A percentile compares a stretch with the other conserved stretches of the same genome.
Conservation (phyloP, 345 rosid species). For the Gossypium herbaceum region DNA sequence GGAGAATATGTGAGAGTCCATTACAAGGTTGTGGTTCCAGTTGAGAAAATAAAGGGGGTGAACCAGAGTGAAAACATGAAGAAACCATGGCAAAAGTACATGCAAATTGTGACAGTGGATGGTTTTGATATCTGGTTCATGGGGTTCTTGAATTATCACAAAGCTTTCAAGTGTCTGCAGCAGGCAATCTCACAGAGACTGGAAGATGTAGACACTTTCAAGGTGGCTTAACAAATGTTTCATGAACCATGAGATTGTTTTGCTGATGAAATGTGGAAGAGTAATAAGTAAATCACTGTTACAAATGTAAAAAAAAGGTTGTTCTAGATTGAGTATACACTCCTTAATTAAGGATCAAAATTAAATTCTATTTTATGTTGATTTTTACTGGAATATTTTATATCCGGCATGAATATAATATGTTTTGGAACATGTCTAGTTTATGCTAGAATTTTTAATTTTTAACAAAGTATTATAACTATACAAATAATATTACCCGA, state of each 20-base stretch:
- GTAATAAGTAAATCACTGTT: background rate
- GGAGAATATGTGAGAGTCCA: conserved; percentile 39
- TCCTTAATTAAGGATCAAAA: background rate
- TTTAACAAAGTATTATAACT: too few relatives aligned
- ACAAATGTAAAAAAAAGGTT: background rate
- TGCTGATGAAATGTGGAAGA: conserved; percentile 4
- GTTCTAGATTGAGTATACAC: background rate
- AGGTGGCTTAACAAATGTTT: conserved; percentile 18
- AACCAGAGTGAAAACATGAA: conserved; percentile 47
- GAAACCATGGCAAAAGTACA: conserved; percentile 67
- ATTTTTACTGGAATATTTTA: background rate
- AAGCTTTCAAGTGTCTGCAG: conserved; percentile 55
- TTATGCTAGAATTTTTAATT: too few relatives aligned
- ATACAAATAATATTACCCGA: too few relatives aligned
- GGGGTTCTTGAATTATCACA: conserved; percentile 76
- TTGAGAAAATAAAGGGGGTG: conserved; percentile 47
- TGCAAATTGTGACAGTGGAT: conserved; percentile 61
- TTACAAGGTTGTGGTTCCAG: conserved; percentile 59
- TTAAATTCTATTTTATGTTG: too few relatives aligned
- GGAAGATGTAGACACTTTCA: conserved; percentile 20
- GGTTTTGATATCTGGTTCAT: conserved; percentile 85
- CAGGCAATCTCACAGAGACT: conserved; percentile 36
- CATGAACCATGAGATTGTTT: conserved; percentile 10
- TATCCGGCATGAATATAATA: too few relatives aligned
- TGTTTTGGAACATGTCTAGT: too few relatives aligned